A percentile compares a stretch with the other conserved stretches of the same genome.
phyloP scores from a whole-genome alignment of 2,329 filamentous ascomycete species.

The Aspergillus thermomutatus region DNA sequence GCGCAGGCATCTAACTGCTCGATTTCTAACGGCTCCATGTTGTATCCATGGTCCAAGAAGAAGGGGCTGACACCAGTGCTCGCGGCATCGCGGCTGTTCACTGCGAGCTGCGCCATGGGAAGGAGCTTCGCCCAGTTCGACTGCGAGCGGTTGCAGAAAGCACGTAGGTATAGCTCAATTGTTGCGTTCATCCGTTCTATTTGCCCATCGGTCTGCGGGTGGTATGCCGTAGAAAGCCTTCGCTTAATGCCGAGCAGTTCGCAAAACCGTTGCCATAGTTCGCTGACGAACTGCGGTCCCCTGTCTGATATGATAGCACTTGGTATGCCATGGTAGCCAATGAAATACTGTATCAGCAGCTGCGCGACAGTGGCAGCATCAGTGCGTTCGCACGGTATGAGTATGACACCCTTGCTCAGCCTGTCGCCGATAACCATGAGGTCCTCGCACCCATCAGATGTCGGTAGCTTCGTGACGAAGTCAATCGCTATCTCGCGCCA shows the following conservation, averaged over 20 bases:
- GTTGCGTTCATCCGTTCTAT: constrained; percentile 19
- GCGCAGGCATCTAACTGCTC: not conserved
- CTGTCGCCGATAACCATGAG: constrained; percentile 20
- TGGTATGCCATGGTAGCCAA: constrained; percentile 12
- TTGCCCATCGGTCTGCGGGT: too few relatives aligned
- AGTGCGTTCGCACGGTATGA: constrained; percentile 2
- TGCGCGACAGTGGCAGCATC: not conserved
- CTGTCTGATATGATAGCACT: constrained; percentile 1
- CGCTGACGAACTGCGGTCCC: constrained; percentile 11
- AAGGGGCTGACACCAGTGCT: constrained; percentile 18
- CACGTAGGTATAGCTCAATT: too few relatives aligned
- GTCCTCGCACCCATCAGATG: not conserved
- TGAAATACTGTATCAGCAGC: constrained; percentile 11
- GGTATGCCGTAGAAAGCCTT: constrained; percentile 23
- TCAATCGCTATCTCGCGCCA: constrained; percentile 14
- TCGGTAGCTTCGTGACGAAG: constrained; percentile 13
- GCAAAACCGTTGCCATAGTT: constrained; percentile 15
- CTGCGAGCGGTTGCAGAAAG: too few relatives aligned
- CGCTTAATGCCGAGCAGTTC: constrained; percentile 13
- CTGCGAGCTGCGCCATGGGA: constrained; percentile 20
- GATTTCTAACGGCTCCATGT: constrained; percentile 1
- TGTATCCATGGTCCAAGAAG: constrained; percentile 11
- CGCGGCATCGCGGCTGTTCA: constrained; percentile 16
- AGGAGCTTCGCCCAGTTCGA: not conserved
- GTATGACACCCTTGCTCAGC: constrained; percentile 20